Evolutionary conservation across 345 rosid genomes (phyloP).

Genomic region (Syzygium aromaticum): DNA sequence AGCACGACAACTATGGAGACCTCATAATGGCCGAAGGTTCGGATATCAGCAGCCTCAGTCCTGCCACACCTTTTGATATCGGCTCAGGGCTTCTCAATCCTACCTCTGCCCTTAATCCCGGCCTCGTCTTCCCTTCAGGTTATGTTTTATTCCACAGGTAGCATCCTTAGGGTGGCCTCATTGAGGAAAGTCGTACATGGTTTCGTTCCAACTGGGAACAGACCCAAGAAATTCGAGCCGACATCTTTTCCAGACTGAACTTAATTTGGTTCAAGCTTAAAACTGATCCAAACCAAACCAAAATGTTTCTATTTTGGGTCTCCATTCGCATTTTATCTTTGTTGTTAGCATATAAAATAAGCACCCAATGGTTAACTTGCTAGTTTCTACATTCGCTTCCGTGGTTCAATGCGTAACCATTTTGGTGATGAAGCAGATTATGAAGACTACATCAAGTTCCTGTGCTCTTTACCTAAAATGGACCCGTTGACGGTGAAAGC

Average conservation of each 20-base stretch:
- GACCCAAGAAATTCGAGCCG: too few species aligned
- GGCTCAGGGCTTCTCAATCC: conserved; percentile 80
- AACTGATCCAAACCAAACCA: too few species aligned
- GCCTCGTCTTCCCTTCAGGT: conserved; percentile 67
- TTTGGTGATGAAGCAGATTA: conserved; percentile 29
- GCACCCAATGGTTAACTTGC: not conserved
- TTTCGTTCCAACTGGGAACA: too few species aligned
- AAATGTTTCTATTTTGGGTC: too few species aligned
- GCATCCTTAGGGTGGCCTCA: not conserved
- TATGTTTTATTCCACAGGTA: not conserved
- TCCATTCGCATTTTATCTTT: not conserved
- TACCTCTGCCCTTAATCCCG: conserved; percentile 61
- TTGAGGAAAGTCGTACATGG: too few species aligned
- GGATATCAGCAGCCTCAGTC: conserved; percentile 12
- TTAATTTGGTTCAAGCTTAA: too few species aligned
- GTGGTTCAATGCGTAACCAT: not conserved
- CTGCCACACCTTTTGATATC: conserved; percentile 50
- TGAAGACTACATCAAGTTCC: conserved; percentile 55
- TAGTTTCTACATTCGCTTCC: not conserved
- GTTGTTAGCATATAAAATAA: not conserved
- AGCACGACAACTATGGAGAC: conserved; percentile 41
- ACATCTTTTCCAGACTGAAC: too few species aligned
- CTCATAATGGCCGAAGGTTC: conserved; percentile 44
- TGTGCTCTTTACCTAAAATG: conserved; percentile 57
- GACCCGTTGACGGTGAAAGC: conserved; percentile 20